Evolutionary conservation across 805 yeast genomes (phyloP).

Genomic region (Wickerhamiella musiphila): DNA sequence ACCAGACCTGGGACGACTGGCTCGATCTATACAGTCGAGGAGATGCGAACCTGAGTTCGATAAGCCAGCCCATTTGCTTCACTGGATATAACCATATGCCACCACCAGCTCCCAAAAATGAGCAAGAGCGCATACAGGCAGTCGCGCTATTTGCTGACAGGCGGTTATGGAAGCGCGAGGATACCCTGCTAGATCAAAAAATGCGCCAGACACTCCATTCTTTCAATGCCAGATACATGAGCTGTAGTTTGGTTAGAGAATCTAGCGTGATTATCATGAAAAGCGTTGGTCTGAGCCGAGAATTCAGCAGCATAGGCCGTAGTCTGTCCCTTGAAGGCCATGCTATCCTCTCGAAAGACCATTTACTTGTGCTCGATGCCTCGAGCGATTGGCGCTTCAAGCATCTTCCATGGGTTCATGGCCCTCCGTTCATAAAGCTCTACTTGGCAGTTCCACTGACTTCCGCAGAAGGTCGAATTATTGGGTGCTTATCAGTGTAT

Average conservation of each 20-base stretch:
- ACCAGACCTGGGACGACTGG: conserved; percentile 16
- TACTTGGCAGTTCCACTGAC: conserved; percentile 50
- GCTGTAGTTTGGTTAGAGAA: conserved; percentile 40
- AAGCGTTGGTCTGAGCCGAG: conserved; percentile 30
- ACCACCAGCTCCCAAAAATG: conserved; percentile 44
- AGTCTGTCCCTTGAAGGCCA: conserved; percentile 50
- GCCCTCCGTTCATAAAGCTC: conserved; percentile 40
- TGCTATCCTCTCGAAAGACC: conserved; percentile 39
- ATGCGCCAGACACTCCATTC: too few relatives aligned
- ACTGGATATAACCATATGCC: conserved; percentile 30
- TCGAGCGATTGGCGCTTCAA: conserved; percentile 52
- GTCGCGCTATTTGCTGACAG: conserved; percentile 26
- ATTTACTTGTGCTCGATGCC: conserved; percentile 41
- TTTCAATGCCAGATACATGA: conserved; percentile 30
- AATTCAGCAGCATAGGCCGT: conserved; percentile 27
- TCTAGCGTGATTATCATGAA: conserved; percentile 32
- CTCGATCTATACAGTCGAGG: conserved; percentile 9
- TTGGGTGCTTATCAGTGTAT: conserved; percentile 45
- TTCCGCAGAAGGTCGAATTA: conserved; percentile 21
- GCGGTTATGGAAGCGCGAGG: conserved; percentile 32
- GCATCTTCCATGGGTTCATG: conserved; percentile 45
- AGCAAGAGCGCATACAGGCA: conserved; percentile 27
- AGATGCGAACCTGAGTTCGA: conserved; percentile 16
- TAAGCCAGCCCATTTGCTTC: conserved; percentile 40
- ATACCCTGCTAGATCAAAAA: too few relatives aligned